A percentile compares a stretch with the other conserved stretches of the same genome.
Evolutionary conservation across 208 protist species (phyloP).

Genomic region (Crithidia bombi): DNA sequence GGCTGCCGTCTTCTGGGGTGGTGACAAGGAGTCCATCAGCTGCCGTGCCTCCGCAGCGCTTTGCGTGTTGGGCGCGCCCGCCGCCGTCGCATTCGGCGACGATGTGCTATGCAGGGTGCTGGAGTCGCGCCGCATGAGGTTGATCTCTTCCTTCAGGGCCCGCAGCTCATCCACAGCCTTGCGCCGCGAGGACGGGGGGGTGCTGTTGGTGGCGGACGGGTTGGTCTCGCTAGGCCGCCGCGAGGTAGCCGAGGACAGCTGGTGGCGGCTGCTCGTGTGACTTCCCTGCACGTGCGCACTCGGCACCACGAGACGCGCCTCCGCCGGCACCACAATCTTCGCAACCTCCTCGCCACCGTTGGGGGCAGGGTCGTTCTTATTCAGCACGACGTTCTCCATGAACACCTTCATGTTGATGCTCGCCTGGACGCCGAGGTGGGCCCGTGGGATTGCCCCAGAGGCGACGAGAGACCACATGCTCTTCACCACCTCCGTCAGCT

Average conservation of each 20-base stretch:
- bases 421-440: constrained; percentile 36
- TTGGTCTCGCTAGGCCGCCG: background rate
- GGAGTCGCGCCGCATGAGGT: constrained; percentile 31
- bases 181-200: constrained; percentile 3
- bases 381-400: constrained; percentile 52
- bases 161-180: constrained; percentile 51
- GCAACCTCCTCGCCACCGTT: constrained; percentile 15
- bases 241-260: background rate
- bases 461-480: constrained; percentile 54
- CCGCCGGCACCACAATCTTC: constrained; percentile 37
- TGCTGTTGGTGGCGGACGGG: background rate
- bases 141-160: constrained; percentile 47
- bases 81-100: background rate
- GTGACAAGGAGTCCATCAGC: background rate
- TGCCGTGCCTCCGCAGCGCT: background rate
- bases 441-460: constrained; percentile 40
- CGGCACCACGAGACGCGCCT: constrained; percentile 21
- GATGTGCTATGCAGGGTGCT: background rate
- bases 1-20: background rate
- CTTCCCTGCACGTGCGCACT: background rate
- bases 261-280: background rate
- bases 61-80: no score
- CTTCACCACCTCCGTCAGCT: constrained; percentile 57
- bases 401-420: constrained; percentile 60
- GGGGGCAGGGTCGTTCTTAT: constrained; percentile 21